Conservation (phyloP, 192 early-diverging fungal species). For the Mortierella alpina region DNA sequence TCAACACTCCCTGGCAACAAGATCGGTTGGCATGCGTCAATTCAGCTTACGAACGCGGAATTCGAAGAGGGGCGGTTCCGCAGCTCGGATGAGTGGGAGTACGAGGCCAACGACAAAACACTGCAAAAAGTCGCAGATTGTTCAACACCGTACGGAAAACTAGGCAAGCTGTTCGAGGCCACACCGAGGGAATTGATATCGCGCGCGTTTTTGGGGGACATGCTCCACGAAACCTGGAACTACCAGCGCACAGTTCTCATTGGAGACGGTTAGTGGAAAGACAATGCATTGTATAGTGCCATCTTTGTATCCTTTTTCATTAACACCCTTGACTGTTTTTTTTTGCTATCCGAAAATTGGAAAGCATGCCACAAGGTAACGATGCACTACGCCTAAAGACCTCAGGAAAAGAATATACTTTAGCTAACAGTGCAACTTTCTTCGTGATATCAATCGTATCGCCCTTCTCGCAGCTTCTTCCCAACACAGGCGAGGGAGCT, state of each 20-base stretch:
- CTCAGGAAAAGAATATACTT: background rate
- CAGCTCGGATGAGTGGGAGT: constrained; percentile 13
- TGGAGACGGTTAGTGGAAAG: constrained; percentile 6
- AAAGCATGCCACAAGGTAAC: constrained; percentile 21
- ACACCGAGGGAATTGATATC: constrained; percentile 5
- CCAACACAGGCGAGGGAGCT: constrained; percentile 15
- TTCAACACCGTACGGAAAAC: too few species aligned
- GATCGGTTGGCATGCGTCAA: constrained; percentile 5
- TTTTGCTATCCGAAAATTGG: background rate
- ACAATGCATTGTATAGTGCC: background rate
- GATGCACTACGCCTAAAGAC: background rate
- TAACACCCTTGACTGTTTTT: background rate
- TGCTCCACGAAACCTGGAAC: constrained; percentile 11
- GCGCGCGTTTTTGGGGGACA: constrained; percentile 22
- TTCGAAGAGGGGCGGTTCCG: constrained; percentile 3
- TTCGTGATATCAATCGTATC: background rate
- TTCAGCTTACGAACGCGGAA: background rate
- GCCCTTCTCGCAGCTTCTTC: constrained; percentile 11
- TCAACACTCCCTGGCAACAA: constrained; percentile 3
- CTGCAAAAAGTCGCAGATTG: too few species aligned
- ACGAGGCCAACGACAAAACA: constrained; percentile 4
- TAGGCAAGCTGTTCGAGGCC: constrained; percentile 3
- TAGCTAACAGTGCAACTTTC: background rate
- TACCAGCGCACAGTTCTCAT: constrained; percentile 13
- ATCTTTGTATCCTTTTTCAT: background rate